Evolutionary conservation across 2,329 filamentous ascomycete genomes (phyloP).

Genomic region (Aureobasidium sp.): DNA sequence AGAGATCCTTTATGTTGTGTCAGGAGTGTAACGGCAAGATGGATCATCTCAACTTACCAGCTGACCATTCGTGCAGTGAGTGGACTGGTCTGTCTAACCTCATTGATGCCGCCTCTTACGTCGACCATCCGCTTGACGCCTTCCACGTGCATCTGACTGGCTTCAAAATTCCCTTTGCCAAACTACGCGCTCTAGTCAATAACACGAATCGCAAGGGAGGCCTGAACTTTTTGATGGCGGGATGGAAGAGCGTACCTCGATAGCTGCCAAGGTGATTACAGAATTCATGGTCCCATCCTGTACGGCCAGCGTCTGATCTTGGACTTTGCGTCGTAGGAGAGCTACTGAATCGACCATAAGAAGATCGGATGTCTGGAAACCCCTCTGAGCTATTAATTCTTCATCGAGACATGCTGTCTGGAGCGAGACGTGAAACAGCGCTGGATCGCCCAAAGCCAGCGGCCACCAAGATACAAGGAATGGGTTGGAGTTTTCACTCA

Average conservation of each 20-base stretch:
- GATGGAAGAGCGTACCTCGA: background rate
- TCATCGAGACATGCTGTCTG: constrained; percentile 13
- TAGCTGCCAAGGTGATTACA: constrained; percentile 9
- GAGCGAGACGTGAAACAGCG: constrained; percentile 9
- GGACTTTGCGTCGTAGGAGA: background rate
- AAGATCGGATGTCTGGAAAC: background rate
- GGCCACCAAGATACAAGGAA: constrained; percentile 12
- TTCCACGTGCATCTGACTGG: background rate
- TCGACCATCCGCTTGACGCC: background rate
- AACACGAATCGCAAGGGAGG: background rate
- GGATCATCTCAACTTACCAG: background rate
- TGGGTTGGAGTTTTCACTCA: background rate
- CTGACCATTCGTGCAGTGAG: constrained; percentile 7
- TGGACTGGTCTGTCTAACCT: constrained; percentile 5
- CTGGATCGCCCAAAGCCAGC: constrained; percentile 3
- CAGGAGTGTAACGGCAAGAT: background rate
- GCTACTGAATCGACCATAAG: constrained; percentile 10
- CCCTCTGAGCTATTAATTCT: background rate
- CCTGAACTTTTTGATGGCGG: no score
- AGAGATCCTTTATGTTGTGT: background rate
- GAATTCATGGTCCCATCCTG: constrained; percentile 13
- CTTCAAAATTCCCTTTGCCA: background rate
- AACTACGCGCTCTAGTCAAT: background rate
- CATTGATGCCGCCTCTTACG: background rate
- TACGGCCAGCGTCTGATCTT: background rate